phyloP scores from a whole-genome alignment of 148 eudicot species.

The Vaccinium myrtillus region DNA sequence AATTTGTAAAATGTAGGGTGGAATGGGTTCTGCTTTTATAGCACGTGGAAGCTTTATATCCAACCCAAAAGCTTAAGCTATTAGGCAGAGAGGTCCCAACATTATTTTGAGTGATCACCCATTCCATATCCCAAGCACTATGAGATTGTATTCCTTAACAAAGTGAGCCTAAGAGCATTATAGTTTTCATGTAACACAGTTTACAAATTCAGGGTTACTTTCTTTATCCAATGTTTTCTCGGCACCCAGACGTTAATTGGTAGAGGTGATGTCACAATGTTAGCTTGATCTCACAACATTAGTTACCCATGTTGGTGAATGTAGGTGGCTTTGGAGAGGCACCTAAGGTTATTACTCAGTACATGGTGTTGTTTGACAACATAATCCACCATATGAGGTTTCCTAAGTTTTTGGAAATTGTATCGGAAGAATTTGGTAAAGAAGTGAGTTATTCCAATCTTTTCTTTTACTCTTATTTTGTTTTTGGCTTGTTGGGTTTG shows the following conservation, averaged over 20 bases:
- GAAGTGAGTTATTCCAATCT: slow-evolving; percentile 47
- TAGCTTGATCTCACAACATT: neutral
- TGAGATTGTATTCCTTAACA: no score
- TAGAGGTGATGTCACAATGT: neutral
- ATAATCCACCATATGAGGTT: slow-evolving; percentile 80
- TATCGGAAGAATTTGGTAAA: slow-evolving; percentile 54
- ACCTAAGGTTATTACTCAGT: slow-evolving; percentile 52
- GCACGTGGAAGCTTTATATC: no score
- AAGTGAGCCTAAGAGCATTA: neutral
- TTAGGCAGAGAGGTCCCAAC: no score
- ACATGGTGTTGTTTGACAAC: slow-evolving; percentile 75
- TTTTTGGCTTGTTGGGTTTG: slow-evolving; percentile 3
- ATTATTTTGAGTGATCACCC: no score
- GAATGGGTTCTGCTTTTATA: no score
- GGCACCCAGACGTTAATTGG: neutral
- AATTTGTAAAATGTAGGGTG: no score
- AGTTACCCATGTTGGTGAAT: slow-evolving; percentile 15
- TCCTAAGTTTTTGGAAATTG: slow-evolving; percentile 65
- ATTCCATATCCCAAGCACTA: no score
- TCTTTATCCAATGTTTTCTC: neutral
- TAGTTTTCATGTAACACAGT: neutral
- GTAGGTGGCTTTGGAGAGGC: slow-evolving; percentile 60
- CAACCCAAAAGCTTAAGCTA: no score
- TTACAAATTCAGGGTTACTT: neutral
- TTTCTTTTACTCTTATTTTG: neutral